Conservation (phyloP, 805 yeast genomes). For the Yamadazyma sp. region DNA sequence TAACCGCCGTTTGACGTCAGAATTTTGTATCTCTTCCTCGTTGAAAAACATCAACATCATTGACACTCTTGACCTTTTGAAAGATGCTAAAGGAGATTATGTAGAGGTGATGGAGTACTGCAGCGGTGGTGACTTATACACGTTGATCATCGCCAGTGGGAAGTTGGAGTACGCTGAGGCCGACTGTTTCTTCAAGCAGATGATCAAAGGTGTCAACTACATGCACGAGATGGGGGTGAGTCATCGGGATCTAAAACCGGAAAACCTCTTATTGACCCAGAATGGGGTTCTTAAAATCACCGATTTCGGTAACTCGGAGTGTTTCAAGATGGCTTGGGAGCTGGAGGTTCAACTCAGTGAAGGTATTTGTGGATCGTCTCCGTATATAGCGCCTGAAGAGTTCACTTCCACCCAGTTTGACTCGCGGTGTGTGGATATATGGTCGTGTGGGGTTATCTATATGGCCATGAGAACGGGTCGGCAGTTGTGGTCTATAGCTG, state of each 20-base stretch:
- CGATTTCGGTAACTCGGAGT: constrained; percentile 85
- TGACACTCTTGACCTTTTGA: constrained; percentile 69
- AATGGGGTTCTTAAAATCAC: constrained; percentile 77
- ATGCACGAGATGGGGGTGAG: constrained; percentile 91
- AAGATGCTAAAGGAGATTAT: constrained; percentile 80
- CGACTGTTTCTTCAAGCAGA: constrained; percentile 86
- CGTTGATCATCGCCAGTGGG: constrained; percentile 73
- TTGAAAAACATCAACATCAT: constrained; percentile 78
- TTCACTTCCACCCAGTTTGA: constrained; percentile 67
- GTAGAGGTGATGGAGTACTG: constrained; percentile 87
- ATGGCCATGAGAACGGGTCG: constrained; percentile 95
- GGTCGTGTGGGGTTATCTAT: constrained; percentile 93
- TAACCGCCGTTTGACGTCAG: constrained; percentile 72
- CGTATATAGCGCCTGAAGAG: constrained; percentile 91
- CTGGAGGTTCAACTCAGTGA: constrained; percentile 64
- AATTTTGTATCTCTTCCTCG: constrained; percentile 78
- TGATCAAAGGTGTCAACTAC: constrained; percentile 78
- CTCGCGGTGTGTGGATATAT: constrained; percentile 78
- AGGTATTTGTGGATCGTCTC: constrained; percentile 83
- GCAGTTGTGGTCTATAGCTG: constrained; percentile 87
- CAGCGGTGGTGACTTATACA: constrained; percentile 77
- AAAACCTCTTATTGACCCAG: constrained; percentile 71
- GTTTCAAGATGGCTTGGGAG: constrained; percentile 86
- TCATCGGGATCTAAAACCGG: constrained; percentile 89
- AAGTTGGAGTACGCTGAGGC: constrained; percentile 80